A percentile compares a stretch with the other conserved stretches of the same genome.
phyloP scores from a whole-genome alignment of 2,329 filamentous ascomycete genomes.

The Emericellopsis cladophorae region DNA sequence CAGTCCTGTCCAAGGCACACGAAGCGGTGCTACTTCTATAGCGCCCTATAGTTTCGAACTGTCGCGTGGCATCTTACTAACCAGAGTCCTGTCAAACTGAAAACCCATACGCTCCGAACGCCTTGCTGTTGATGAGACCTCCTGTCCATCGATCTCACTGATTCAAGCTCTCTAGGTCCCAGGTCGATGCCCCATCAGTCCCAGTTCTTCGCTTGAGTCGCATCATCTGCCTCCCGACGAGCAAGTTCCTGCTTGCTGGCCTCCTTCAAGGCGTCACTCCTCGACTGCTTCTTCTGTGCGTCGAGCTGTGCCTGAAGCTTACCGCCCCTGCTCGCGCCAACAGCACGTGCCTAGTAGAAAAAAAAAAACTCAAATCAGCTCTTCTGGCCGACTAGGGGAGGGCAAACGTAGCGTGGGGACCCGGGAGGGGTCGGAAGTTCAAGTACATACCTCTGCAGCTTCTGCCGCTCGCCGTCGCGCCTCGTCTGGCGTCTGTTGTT shows the following conservation, averaged over 20 bases:
- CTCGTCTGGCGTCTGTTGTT: slow-evolving; percentile 28
- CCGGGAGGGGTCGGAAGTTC: too few species aligned
- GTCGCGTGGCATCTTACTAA: too few species aligned
- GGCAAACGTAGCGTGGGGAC: too few species aligned
- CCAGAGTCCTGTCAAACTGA: too few species aligned
- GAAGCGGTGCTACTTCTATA: too few species aligned
- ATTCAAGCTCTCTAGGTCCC: too few species aligned
- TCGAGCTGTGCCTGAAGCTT: slow-evolving; percentile 61
- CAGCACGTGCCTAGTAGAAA: slow-evolving; percentile 49
- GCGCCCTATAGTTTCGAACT: too few species aligned
- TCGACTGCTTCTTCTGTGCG: slow-evolving; percentile 64
- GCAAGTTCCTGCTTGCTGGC: slow-evolving; percentile 53
- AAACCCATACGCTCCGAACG: too few species aligned
- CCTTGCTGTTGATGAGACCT: too few species aligned
- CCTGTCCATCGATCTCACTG: too few species aligned
- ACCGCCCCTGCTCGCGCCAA: slow-evolving; percentile 44
- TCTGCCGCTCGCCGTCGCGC: slow-evolving; percentile 62
- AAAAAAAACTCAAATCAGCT: not conserved
- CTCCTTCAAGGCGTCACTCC: slow-evolving; percentile 53
- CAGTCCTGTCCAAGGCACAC: too few species aligned
- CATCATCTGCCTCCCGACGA: slow-evolving; percentile 55
- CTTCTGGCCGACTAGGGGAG: not conserved
- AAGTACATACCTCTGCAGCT: slow-evolving; percentile 64
- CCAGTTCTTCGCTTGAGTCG: slow-evolving; percentile 21
- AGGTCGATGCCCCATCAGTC: slow-evolving; percentile 8